Evolutionary conservation across 768 basidiomycete species (phyloP), one percentile per base, ranked within the genome.

Genomic region (Lentinula aciculospora): DNA sequence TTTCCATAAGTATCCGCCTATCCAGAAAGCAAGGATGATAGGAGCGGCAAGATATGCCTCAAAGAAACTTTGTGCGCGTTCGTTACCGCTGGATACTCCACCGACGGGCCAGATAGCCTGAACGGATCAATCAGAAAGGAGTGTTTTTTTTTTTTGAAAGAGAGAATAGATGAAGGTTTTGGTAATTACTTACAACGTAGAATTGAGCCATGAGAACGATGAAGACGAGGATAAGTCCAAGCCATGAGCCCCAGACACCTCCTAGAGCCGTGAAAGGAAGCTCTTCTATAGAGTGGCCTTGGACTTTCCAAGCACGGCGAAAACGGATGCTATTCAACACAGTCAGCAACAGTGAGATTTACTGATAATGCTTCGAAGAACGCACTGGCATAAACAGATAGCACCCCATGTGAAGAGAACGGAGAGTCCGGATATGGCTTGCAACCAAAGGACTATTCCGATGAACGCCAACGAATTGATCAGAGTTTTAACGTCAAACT

Each of bases 341-440:
- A 25, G 23, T 51, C 19, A 51, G 31, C 23, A 27, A 27, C 17
- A 39, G 17, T 3, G 17, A 54, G 13, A 17, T 28, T 3, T 42
- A 25, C n/a, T 40, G n/a, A 2, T 2, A 1, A 12, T 29, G n/a
- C 5, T 17, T 6, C n/a, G 19, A 9, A 46, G 25, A 28, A 71
- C 74, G 19, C 57, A 76, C 73, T 77, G 77, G 74, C 77, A 79
- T 44, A 77, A 63, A 60, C 76, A 77, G 57, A 79, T 75, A 4
- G 77, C 66, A 39, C 72, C 57, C 77, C 77, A 79, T 0, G 74
- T 73, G 69, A 79, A 76, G 58, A 79, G 68, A 7, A 74, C 74
- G 4, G 77, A 77, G 28, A 79, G 71, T 51, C 76, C 76, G n/a
- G 77, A 79, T 5, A 79, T 62, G 15, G 76, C 77, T 28, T 75